phyloP scores from a whole-genome alignment of 306 rosid species.

The Malus fusca region DNA sequence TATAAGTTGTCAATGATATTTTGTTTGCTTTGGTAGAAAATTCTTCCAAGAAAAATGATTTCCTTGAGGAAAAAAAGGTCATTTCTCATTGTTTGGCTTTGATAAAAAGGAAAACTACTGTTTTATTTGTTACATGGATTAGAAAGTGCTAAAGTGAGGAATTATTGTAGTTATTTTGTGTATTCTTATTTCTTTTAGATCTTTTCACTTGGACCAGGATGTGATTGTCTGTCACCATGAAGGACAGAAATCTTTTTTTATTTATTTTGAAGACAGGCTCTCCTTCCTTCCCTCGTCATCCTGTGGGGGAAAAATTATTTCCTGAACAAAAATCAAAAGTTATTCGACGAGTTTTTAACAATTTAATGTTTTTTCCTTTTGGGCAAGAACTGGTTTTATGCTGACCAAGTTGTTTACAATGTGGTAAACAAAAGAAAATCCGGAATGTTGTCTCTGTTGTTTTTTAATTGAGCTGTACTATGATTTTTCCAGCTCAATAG shows the following conservation, averaged over 20 bases:
- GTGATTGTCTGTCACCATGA: background rate
- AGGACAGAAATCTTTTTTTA: background rate
- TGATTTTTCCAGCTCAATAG: background rate
- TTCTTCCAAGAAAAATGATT: background rate
- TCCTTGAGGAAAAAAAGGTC: background rate
- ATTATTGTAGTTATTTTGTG: no score
- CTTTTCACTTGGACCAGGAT: background rate
- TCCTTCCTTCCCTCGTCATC: background rate
- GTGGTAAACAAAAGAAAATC: background rate
- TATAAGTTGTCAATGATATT: background rate
- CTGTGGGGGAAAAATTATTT: background rate
- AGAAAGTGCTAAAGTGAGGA: no score
- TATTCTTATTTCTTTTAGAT: background rate
- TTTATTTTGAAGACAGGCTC: background rate
- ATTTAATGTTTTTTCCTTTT: background rate
- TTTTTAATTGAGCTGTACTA: background rate
- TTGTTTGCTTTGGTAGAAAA: background rate
- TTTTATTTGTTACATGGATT: background rate
- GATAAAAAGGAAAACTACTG: no score
- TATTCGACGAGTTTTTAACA: background rate
- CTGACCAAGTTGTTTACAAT: background rate
- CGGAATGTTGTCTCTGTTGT: background rate
- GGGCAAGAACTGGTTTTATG: background rate
- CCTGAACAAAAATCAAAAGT: background rate
- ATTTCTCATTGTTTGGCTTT: background rate